phyloP scores from a whole-genome alignment of 768 basidiomycete genomes.

The Tubosaeta sp. region DNA sequence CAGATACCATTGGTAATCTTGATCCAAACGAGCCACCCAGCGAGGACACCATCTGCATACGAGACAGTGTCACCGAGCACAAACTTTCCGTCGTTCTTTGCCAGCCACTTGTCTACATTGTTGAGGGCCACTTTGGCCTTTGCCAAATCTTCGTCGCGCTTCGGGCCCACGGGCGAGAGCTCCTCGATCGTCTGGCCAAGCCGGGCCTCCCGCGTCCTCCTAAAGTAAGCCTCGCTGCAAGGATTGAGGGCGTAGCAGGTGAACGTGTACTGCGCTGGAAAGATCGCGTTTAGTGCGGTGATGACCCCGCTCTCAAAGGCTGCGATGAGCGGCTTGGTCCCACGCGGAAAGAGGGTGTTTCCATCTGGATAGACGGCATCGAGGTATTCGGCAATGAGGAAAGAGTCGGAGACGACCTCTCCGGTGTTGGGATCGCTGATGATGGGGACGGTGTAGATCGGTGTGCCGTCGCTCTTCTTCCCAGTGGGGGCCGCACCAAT shows the following conservation, averaged over 20 bases:
- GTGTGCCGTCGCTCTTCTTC: conserved; percentile 27
- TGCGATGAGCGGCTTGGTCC: conserved; percentile 36
- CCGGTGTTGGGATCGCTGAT: conserved; percentile 38
- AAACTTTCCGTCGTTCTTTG: conserved; percentile 28
- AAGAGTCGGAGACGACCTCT: conserved; percentile 36
- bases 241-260: conserved; percentile 21
- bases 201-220: conserved; percentile 29
- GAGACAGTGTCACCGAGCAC: conserved; percentile 32
- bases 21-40: conserved; percentile 34
- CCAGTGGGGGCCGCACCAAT: conserved; percentile 32
- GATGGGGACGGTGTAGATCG: conserved; percentile 39
- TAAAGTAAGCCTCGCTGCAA: conserved; percentile 30
- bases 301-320: conserved; percentile 31
- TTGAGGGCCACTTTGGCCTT: conserved; percentile 24
- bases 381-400: conserved; percentile 43
- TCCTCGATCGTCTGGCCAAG: conserved; percentile 35
- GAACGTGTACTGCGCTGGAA: conserved; percentile 13
- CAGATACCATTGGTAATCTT: conserved; percentile 30
- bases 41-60: conserved; percentile 36
- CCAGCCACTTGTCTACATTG: conserved; percentile 30
- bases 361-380: conserved; percentile 39
- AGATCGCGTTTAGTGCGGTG: conserved; percentile 8
- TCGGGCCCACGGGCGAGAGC: conserved; percentile 29
- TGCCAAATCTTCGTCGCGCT: conserved; percentile 24
- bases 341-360: conserved; percentile 38